Evolutionary conservation across 345 rosid species (phyloP), one percentile per base, ranked within the genome.

Genomic region (Bruguiera parviflora): DNA sequence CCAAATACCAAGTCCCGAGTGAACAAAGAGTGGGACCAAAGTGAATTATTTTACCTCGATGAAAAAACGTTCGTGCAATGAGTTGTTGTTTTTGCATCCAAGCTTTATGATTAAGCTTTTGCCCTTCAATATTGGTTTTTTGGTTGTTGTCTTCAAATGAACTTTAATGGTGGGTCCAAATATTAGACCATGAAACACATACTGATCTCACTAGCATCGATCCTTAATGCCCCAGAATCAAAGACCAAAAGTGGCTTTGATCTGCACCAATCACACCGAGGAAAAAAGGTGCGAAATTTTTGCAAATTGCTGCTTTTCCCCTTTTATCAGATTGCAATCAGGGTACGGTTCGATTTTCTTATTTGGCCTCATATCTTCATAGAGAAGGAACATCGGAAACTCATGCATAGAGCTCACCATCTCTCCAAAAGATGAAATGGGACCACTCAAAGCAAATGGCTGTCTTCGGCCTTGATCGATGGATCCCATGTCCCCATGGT

Each of bases 301-400:
- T 19, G 28, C 18, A 27, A 25, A 33, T 27, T 55, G 37, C 20
- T 8, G 19, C 61, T 39, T 67, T 56, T 67, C 43, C 53, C 4
- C 33, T 15, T 53, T 33, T 18, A 32, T 32, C 22, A 53, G 71
- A 19, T 46, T 24, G 25, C 46, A 20, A 20, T 15, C 21, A 13
- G n/a, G 31, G 8, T 29, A 43, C 16, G 49, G 18, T 43, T 13
- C 18, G 5, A 43, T 43, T 63, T 60, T 69, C 65, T 47, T 29
- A 28, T n/a, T 21, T 46, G 71, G 71, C 46, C 49, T 69, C 21
- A 47, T 8, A 39, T 57, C 47, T 46, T 43, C 3, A 8, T 59
- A 69, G 49, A 69, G 72, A 47, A 3, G 58, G 51, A 58, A 61
- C 65, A 60, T 21, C 72, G 60, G 58, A 69, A 69, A 69, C 65